Base-by-base conservation (phyloP, 768 basidiomycete genomes). In the Glaciozyma martinii region DNA sequence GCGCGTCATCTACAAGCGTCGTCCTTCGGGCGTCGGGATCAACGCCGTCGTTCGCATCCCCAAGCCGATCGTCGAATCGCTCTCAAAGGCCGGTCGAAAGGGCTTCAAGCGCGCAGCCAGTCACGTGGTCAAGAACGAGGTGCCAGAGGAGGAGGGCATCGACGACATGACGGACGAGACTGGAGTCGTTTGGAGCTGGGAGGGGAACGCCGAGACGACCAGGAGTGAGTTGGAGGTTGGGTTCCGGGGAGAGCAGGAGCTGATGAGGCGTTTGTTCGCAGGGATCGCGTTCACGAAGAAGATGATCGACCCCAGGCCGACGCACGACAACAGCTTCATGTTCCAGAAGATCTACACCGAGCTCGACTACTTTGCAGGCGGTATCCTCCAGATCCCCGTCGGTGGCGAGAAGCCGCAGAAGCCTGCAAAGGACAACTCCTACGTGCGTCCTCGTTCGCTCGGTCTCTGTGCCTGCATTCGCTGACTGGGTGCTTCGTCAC, bases 301-400 rank as follows among this genome's bases (percentile, higher is more conserved):
- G 53, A 84, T 86, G 82, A 80, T 91, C 19, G 72, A 81, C 3
- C 86, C 86, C 2, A 79, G 80, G 62, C 74, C 79, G 23, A 84
- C 88, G 0, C 80, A 80, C 13, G 84, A 85, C 66, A 63, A 61
- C 54, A 59, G 68, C 59, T 98, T 92, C 85, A 80, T 80, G 29
- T 99, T 90, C 76, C 87, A 94, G 74, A 93, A 91, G 78, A 82
- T 95, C 27, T 94, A 93, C 72, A 85, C 87, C 32, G 94, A 98
- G 67, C 88, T 85, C 54, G 85, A 89, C 53, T 97, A 89, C 74
- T 84, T 97, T 65, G 94, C 92, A 1, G 87, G 90, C 37, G 95
- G 95, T 0, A 84, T 91, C 67, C 80, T 98, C 53, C 80, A 82
- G 60, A 87, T 98, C 47, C 90, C 90, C 6, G 83, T 87, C 1